phyloP scores from a whole-genome alignment of 1,284 basidiomycete genomes.

The Mycosarcoma mackinlayi region DNA sequence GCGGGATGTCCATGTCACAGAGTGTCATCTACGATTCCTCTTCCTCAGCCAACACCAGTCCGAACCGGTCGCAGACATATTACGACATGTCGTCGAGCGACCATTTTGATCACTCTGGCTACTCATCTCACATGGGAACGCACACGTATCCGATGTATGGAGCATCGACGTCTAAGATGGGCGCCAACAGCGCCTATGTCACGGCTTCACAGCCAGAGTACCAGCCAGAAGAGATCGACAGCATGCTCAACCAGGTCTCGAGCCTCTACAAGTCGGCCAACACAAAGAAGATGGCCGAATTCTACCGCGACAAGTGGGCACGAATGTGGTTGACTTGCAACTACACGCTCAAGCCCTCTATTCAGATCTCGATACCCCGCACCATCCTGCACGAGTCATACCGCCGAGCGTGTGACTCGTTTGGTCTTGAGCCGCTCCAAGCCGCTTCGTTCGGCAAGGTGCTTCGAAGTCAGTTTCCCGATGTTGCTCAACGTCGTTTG shows the following conservation, averaged over 20 bases:
- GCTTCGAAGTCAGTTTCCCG: conserved; percentile 49
- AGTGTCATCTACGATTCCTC: conserved; percentile 43
- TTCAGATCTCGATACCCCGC: conserved; percentile 52
- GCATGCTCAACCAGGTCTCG: conserved; percentile 45
- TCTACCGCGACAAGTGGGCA: conserved; percentile 54
- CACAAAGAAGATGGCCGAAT: conserved; percentile 55
- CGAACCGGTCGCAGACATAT: conserved; percentile 39
- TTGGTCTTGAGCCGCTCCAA: conserved; percentile 47
- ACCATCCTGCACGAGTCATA: conserved; percentile 54
- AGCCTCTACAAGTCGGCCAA: conserved; percentile 49
- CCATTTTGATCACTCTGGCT: conserved; percentile 26
- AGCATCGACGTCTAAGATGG: conserved; percentile 20
- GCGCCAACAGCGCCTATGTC: conserved; percentile 13
- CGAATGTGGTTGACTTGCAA: conserved; percentile 54
- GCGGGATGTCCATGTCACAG: conserved; percentile 34
- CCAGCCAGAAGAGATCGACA: conserved; percentile 41
- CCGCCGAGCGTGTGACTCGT: conserved; percentile 45
- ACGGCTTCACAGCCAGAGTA: conserved; percentile 30
- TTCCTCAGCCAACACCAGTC: conserved; percentile 38
- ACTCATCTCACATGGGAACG: conserved; percentile 24
- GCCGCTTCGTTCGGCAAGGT: conserved; percentile 54
- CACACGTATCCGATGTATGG: conserved; percentile 27
- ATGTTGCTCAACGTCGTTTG: conserved; percentile 43
- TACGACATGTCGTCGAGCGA: conserved; percentile 37
- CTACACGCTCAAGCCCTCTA: conserved; percentile 51